Evolutionary conservation across 2,329 filamentous ascomycete species (phyloP).

Genomic region (Trichophyton benhamiae): DNA sequence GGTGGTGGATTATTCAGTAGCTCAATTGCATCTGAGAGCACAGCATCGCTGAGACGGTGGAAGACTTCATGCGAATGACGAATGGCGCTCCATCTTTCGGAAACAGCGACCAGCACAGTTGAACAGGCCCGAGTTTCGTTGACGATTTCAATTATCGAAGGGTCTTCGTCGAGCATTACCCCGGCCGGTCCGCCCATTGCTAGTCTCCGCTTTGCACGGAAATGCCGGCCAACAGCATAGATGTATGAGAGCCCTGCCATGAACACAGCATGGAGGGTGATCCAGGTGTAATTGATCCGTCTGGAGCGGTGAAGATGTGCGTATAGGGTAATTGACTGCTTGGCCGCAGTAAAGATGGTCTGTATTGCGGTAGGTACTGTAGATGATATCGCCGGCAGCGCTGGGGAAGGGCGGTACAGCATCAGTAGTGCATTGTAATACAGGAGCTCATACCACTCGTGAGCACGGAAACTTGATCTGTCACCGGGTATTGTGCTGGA

Average conservation of each 20-base stretch:
- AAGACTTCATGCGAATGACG: constrained; percentile 35
- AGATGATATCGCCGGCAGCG: constrained; percentile 18
- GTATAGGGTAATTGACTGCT: constrained; percentile 33
- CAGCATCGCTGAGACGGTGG: constrained; percentile 33
- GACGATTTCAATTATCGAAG: constrained; percentile 33
- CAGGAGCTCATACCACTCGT: constrained; percentile 34
- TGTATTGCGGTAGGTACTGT: constrained; percentile 22
- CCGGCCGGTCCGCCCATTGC: constrained; percentile 4
- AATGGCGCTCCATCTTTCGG: constrained; percentile 32
- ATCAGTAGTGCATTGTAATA: constrained; percentile 36
- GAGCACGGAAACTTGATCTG: constrained; percentile 31
- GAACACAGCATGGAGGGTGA: constrained; percentile 39
- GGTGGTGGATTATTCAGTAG: constrained; percentile 6
- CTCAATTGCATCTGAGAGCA: constrained; percentile 32
- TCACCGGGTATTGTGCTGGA: constrained; percentile 14
- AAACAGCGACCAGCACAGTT: constrained; percentile 35
- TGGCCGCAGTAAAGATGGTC: constrained; percentile 30
- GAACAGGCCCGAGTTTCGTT: constrained; percentile 35
- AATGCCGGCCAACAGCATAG: constrained; percentile 33
- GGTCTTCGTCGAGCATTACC: constrained; percentile 22
- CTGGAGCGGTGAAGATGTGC: constrained; percentile 34
- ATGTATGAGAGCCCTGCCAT: constrained; percentile 37
- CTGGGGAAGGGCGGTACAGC: constrained; percentile 33
- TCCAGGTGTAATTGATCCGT: constrained; percentile 39
- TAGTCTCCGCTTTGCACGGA: constrained; percentile 21